Evolutionary conservation across 2,329 filamentous ascomycete species (phyloP), one percentile per base, ranked within the genome.

Genomic region (Scedosporium dehoogii): DNA sequence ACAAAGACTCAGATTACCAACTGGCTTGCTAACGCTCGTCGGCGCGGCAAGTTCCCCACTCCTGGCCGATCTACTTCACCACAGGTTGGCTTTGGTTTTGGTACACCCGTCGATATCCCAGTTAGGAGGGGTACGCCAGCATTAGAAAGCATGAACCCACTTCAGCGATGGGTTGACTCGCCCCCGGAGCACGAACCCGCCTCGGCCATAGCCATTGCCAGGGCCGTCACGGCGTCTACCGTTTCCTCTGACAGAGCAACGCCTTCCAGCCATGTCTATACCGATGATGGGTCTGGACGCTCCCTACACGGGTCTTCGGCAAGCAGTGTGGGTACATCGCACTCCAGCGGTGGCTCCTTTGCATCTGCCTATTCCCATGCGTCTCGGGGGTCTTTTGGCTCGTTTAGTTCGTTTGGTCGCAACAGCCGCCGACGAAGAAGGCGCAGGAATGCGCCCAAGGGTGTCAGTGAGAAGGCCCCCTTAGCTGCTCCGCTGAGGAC

Each of bases 21-120:
- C 72, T 96, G 92, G 92, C 84, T 96, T 57, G 92, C 92, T 64
- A 96, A 96, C 73, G 91, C 91, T 63, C 86, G 92, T 53, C 85
- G 92, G 63, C 83, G 92, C 65, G 87, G 90, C 68, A 96, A 96
- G 76, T 85, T 89, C 62, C 84, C 86, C 58, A 79, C 84, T 1
- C 85, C 85, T 57, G 51, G 51, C 9, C 81, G 87, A 66, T 85
- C 84, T 33, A 85, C 82, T 18, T 92, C 90, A 4, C 89, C 91
- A 1, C 84, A 87, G 67, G 62, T 62, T 18, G 60, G 60, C 4
- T 41, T 38, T 58, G n/a, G 60, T 9, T 76, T 87, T 56, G 82
- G 81, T 21, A 78, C 79, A 62, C 84, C 87, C 4, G 87, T 96
- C 65, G 86, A 92, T 65, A 92, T 96, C 62, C 89, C 91, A 10